Evolutionary conservation across 192 early-diverging fungal genomes (phyloP).

Genomic region (Allomyces macrogynus): DNA sequence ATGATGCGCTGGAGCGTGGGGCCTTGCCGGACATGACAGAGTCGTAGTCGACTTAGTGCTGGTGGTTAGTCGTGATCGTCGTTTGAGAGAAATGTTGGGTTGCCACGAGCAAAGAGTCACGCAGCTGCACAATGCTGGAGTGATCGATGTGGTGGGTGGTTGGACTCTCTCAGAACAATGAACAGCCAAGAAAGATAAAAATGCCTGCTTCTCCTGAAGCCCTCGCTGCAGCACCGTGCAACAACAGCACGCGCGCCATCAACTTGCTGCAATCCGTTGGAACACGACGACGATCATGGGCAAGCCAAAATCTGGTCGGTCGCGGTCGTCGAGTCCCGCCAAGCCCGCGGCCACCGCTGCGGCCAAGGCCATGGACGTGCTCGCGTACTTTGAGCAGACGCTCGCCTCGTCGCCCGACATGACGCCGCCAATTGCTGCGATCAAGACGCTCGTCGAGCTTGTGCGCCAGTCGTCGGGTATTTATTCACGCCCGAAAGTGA

Average conservation of each 20-base stretch:
- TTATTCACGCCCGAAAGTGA: constrained; percentile 15
- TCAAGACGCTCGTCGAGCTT: constrained; percentile 45
- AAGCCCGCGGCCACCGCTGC: not conserved
- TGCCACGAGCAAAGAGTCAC: too few relatives aligned
- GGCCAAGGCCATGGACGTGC: constrained; percentile 12
- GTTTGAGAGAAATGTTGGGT: too few relatives aligned
- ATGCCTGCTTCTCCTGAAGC: not conserved
- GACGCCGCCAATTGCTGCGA: constrained; percentile 54
- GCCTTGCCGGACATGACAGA: too few relatives aligned
- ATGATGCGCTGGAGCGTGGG: too few relatives aligned
- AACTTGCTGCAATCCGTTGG: not conserved
- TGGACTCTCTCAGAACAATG: not conserved
- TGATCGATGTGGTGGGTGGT: not conserved
- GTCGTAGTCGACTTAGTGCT: too few relatives aligned
- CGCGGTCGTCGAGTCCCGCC: not conserved
- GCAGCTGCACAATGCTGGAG: too few relatives aligned
- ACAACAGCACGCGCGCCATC: too few relatives aligned
- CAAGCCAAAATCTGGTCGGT: constrained; percentile 2
- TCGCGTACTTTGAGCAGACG: constrained; percentile 14
- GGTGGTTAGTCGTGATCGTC: too few relatives aligned
- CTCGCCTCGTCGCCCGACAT: constrained; percentile 26
- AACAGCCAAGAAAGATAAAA: constrained; percentile 4
- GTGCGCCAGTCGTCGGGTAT: constrained; percentile 9
- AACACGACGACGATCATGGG: not conserved
- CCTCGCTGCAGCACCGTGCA: too few relatives aligned